Evolutionary conservation across 2,329 filamentous ascomycete species (phyloP), one percentile per base, ranked within the genome.

Genomic region (Microcyclospora tardicrescens): DNA sequence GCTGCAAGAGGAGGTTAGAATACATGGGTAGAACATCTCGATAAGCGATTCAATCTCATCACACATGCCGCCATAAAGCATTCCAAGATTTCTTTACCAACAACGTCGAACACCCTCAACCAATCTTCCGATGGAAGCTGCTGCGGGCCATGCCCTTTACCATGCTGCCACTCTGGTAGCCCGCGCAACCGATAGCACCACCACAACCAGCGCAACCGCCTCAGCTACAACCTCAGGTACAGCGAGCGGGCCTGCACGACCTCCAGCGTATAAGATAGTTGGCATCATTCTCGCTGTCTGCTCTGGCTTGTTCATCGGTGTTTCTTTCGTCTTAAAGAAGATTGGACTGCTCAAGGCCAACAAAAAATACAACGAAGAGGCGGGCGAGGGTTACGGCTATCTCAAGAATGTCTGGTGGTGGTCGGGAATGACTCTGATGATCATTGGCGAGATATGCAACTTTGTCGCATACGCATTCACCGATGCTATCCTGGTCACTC

Each of bases 401-500:
- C 75, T 98, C 52, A 94, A 93, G 66, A 96, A 96, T 55, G 69
- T 69, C 14, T 94, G 75, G 67, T 98, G 91, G 91, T 98, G 91
- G 91, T 62, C 68, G 1, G 91, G 91, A 51, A 96, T 98, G 91
- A 86, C 69, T 0, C 71, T 96, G 42, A 96, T 98, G 91, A 94
- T 96, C 51, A 54, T 96, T 33, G 91, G 91, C 50, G 91, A 98
- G 62, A 76, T 94, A 40, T 93, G 85, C 74, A 98, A 98, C 64
- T 93, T 96, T 59, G 84, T 89, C 58, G 91, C 91, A 38, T 96
- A 96, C 58, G 84, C 86, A 40, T 96, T 96, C 54, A 91, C 91
- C 45, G 91, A 96, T 61, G 89, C 89, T 43, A 95, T 96, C 51
- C 68, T 96, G 46, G 89, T 96, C 39, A 95, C 89, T 0, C 87